Evolutionary conservation across 768 basidiomycete species (phyloP), one percentile per base, ranked within the genome.

Genomic region (Kwoniella newhampshirensis): DNA sequence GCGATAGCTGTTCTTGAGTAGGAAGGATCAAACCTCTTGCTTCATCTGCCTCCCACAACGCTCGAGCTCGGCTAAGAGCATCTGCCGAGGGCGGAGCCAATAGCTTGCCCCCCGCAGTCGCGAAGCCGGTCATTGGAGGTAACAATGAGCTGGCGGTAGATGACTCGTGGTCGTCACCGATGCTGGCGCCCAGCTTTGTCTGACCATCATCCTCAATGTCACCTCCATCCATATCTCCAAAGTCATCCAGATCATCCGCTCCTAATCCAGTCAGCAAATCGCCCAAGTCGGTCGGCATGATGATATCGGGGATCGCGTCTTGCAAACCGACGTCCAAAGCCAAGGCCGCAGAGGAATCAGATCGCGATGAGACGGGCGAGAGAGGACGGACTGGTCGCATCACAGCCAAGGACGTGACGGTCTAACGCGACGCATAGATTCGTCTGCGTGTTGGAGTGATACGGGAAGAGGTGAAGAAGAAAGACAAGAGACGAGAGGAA

Each of bases 191-290:
- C 17, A n/a, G 5, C 41, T n/a, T 23, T 42, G 41, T n/a, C 23
- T 42, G 6, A 9, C 41, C 45, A 27, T 59, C 57, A 28, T 43
- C 45, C 2, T 32, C 41, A n/a, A 52, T 37, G 41, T 39, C 44
- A 12, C 39, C 43, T 20, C 32, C 40, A 35, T 62, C 59, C 21
- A 57, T 54, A 36, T 66, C 64, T 30, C 57, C 62, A 32, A 66
- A 65, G 37, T 64, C 62, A 37, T 64, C 52, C 30, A 71, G 32
- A 30, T 71, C 70, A 32, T 62, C 67, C 36, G 62, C 62, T 5
- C 46, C 60, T 4, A 71, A 51, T 13, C 66, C 66, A 12, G 47
- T 40, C 8, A 71, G 60, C 23, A 71, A 51, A 25, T 68, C 63
- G 18, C 56, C 68, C n/a, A 54, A 35, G 32, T 58, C 61, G 17